Conservation (phyloP, 177 flowering plant species). For the Vitis hybrid region DNA sequence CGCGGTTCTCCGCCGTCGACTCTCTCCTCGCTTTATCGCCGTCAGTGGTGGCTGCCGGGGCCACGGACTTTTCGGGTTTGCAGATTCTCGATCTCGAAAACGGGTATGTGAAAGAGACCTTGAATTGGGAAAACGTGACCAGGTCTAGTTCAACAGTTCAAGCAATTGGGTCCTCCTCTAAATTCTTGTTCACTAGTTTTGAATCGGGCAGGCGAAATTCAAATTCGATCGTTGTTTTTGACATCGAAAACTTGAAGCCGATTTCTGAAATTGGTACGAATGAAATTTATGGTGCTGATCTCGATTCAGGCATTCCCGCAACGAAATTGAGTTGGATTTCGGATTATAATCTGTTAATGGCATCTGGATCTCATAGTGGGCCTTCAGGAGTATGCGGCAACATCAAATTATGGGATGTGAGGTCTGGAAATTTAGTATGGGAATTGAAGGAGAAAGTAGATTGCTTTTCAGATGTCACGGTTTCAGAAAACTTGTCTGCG, state of each 20-base stretch:
- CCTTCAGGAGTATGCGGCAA: conserved; percentile 75
- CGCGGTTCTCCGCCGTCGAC: conserved; percentile 73
- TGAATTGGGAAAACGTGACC: conserved; percentile 84
- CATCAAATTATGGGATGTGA: conserved; percentile 78
- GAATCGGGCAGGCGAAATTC: conserved; percentile 88
- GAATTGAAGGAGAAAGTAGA: conserved; percentile 67
- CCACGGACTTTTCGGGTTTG: conserved; percentile 84
- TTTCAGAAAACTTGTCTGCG: conserved; percentile 43
- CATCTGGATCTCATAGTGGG: conserved; percentile 89
- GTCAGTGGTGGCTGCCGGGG: conserved; percentile 72
- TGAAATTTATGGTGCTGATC: conserved; percentile 81
- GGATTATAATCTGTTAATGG: conserved; percentile 58
- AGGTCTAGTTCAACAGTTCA: conserved; percentile 79
- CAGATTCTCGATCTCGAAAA: conserved; percentile 70
- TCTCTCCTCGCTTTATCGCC: conserved; percentile 71
- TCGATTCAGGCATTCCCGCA: conserved; percentile 75
- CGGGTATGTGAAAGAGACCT: conserved; percentile 51
- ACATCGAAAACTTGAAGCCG: conserved; percentile 45
- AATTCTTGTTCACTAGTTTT: conserved; percentile 71
- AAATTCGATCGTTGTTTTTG: conserved; percentile 77
- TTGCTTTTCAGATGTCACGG: conserved; percentile 79
- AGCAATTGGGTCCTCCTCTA: conserved; percentile 62
- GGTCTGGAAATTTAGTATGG: conserved; percentile 63
- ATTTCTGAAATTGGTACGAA: conserved; percentile 60
- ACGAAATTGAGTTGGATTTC: conserved; percentile 78